Percentiles rank a stretch among this genome's conserved stretches.
phyloP scores from a whole-genome alignment of 805 yeast genomes.

The Candida hungchunana region DNA sequence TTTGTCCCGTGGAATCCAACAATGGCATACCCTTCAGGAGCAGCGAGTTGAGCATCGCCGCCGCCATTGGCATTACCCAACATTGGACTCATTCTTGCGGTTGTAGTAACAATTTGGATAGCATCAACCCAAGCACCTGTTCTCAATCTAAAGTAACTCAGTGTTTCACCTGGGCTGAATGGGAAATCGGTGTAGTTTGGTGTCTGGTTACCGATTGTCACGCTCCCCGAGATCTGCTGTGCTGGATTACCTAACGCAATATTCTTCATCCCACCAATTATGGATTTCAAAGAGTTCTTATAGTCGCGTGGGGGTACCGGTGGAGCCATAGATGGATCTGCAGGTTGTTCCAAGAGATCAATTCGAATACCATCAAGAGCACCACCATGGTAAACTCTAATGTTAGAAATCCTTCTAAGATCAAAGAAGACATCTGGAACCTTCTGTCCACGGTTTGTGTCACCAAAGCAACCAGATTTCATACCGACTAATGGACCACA shows the following conservation, averaged over 20 bases:
- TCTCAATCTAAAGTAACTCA: constrained; percentile 59
- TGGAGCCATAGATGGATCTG: constrained; percentile 20
- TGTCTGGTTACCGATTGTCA: constrained; percentile 50
- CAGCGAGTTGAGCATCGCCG: constrained; percentile 48
- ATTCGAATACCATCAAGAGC: constrained; percentile 83
- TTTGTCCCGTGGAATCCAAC: constrained; percentile 71
- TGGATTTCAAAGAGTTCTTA: constrained; percentile 26
- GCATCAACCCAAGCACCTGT: constrained; percentile 92
- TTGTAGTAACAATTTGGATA: constrained; percentile 61
- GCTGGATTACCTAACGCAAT: constrained; percentile 5
- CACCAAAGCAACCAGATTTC: constrained; percentile 35
- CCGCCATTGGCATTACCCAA: constrained; percentile 73
- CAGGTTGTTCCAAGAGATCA: constrained; percentile 19
- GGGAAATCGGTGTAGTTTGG: constrained; percentile 49
- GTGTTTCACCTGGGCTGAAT: constrained; percentile 52
- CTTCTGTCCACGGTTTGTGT: constrained; percentile 21
- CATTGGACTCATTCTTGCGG: constrained; percentile 49
- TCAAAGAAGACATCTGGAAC: constrained; percentile 33
- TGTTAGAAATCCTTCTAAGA: constrained; percentile 37
- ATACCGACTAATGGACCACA: constrained; percentile 36
- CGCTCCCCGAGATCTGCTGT: constrained; percentile 5
- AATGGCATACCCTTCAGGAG: constrained; percentile 59
- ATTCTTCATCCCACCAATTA: constrained; percentile 22
- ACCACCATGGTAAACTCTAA: constrained; percentile 67
- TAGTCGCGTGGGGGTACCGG: constrained; percentile 46